phyloP scores from a whole-genome alignment of 1,284 basidiomycete genomes.

The Ustilago crameri region DNA sequence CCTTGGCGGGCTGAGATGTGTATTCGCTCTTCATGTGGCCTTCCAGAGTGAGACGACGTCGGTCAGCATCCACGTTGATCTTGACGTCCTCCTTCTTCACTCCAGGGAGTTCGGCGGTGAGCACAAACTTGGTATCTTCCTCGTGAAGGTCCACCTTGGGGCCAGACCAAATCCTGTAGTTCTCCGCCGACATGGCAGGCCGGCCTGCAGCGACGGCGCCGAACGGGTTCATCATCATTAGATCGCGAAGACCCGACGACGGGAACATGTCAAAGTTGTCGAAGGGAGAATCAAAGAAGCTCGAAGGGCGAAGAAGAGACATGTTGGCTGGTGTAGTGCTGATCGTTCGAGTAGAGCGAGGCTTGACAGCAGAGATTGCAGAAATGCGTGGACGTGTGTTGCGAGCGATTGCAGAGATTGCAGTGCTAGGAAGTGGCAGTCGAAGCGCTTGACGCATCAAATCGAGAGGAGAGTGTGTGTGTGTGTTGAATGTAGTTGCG shows the following conservation, averaged over 20 bases:
- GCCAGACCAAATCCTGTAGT: constrained; percentile 43
- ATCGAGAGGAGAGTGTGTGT: neutral
- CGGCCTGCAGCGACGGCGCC: constrained; percentile 22
- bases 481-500: constrained; percentile 1
- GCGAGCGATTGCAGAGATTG: constrained; percentile 28
- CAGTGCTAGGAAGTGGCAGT: constrained; percentile 36
- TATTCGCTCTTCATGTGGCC: constrained; percentile 51
- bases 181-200: constrained; percentile 22
- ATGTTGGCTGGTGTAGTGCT: constrained; percentile 25
- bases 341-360: constrained; percentile 9
- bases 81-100: constrained; percentile 56
- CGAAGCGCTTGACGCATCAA: constrained; percentile 48
- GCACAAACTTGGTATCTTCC: constrained; percentile 36
- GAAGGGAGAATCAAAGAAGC: constrained; percentile 36
- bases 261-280: constrained; percentile 48
- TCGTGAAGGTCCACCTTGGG: constrained; percentile 53
- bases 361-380: constrained; percentile 13
- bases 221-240: constrained; percentile 35
- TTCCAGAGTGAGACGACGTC: constrained; percentile 49
- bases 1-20: constrained; percentile 14
- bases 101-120: constrained; percentile 53
- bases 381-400: constrained; percentile 26
- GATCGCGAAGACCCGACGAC: constrained; percentile 28
- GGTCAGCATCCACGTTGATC: constrained; percentile 46
- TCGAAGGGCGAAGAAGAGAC: constrained; percentile 43